These are phyloP conservation scores for Jaltomata sinuosa DNA, from an alignment of 257 asterid genomes.

Conservation along the genomic window DNA sequence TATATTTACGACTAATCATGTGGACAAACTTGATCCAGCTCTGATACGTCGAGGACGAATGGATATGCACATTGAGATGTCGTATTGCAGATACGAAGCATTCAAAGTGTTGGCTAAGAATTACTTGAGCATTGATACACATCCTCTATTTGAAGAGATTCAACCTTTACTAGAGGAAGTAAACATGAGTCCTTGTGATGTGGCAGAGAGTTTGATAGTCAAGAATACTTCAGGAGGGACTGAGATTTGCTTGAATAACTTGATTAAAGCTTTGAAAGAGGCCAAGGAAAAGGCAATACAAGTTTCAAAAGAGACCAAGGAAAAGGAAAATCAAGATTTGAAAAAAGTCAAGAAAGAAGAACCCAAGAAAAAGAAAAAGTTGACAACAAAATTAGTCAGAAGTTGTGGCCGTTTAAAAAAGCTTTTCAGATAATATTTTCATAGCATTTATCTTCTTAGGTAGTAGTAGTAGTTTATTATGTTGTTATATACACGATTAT, in stretches of 20 bases:
- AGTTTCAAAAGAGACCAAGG: not conserved
- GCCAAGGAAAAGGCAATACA: not conserved
- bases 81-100: conserved; percentile 1
- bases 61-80: conserved; percentile 1
- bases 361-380: not conserved
- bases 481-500: not conserved
- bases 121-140: not conserved
- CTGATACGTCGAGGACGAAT: not conserved
- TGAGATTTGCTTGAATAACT: not conserved
- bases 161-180: not conserved
- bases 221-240: not conserved
- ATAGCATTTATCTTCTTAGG: not conserved
- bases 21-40: not conserved
- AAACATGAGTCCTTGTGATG: not conserved
- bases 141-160: not conserved
- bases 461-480: not conserved
- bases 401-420: not conserved
- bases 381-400: not conserved
- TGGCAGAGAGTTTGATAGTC: not conserved
- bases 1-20: not conserved
- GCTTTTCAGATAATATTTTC: not conserved
- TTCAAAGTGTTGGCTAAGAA: conserved; percentile 1
- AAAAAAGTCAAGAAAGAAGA: not conserved
- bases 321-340: not conserved
- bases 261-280: not conserved